phyloP scores from a whole-genome alignment of 306 rosid genomes.

The Delonix regia region DNA sequence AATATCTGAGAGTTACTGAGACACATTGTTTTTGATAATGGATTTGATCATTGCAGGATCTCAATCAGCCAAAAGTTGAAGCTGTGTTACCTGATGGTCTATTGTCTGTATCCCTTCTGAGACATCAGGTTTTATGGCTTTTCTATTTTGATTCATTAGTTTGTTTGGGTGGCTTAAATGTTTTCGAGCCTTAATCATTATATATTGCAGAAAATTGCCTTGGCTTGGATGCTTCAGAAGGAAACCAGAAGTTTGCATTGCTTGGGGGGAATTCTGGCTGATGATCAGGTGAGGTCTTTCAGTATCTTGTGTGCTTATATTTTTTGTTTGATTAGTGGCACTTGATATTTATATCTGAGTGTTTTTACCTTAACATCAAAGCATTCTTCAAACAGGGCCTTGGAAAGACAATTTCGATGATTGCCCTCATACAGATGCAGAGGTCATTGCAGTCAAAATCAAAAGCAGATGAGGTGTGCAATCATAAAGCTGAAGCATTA shows the following conservation, averaged over 20 bases:
- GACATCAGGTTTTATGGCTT: slow-evolving; percentile 81
- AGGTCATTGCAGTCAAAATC: slow-evolving; percentile 62
- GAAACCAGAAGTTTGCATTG: slow-evolving; percentile 95
- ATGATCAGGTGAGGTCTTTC: slow-evolving; percentile 79
- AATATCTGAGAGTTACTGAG: background rate
- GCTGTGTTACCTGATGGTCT: slow-evolving; percentile 70
- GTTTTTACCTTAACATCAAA: slow-evolving; percentile 25
- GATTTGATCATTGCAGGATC: slow-evolving; percentile 69
- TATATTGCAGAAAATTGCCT: slow-evolving; percentile 83
- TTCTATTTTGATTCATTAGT: slow-evolving; percentile 18
- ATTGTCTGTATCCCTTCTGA: slow-evolving; percentile 83
- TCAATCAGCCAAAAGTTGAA: slow-evolving; percentile 79
- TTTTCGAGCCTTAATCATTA: slow-evolving; percentile 31
- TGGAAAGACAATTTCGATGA: slow-evolving; percentile 95
- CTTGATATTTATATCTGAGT: slow-evolving; percentile 17
- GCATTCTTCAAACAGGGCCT: slow-evolving; percentile 76
- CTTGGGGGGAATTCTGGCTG: slow-evolving; percentile 96
- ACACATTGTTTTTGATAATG: slow-evolving; percentile 6
- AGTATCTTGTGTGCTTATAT: slow-evolving; percentile 14
- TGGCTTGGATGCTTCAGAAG: slow-evolving; percentile 96
- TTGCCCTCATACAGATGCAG: slow-evolving; percentile 90
- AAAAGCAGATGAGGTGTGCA: slow-evolving; percentile 56
- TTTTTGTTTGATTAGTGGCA: slow-evolving; percentile 9
- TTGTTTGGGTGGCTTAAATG: slow-evolving; percentile 23
- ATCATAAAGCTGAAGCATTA: slow-evolving; percentile 81